A percentile compares a stretch with the other conserved stretches of the same genome.
Conservation (phyloP, 1,284 basidiomycete species). For the Dichomitus squalens region DNA sequence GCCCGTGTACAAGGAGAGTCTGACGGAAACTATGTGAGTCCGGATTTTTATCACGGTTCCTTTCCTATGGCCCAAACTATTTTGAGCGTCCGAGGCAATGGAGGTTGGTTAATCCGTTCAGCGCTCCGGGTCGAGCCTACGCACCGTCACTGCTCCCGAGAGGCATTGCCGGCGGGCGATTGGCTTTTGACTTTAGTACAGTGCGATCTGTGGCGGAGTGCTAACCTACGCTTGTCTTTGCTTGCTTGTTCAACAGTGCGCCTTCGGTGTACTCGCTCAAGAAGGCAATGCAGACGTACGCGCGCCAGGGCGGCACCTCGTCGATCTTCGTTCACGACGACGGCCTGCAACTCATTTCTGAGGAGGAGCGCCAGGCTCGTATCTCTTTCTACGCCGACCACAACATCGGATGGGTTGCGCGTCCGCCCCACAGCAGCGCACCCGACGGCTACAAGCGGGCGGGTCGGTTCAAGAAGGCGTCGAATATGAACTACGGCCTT, state of each 20-base stretch:
- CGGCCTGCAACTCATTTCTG: slow-evolving; percentile 50
- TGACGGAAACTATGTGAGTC: slow-evolving; percentile 67
- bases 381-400: slow-evolving; percentile 54
- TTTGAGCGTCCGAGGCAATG: neutral
- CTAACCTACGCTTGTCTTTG: neutral
- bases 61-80: neutral
- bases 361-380: slow-evolving; percentile 39
- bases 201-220: slow-evolving; percentile 5
- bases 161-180: neutral
- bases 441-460: slow-evolving; percentile 53
- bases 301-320: slow-evolving; percentile 79
- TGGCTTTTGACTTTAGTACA: slow-evolving; percentile 6
- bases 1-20: slow-evolving; percentile 82
- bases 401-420: slow-evolving; percentile 57
- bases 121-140: neutral
- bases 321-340: slow-evolving; percentile 80
- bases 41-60: neutral
- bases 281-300: slow-evolving; percentile 86
- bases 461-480: slow-evolving; percentile 64
- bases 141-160: neutral
- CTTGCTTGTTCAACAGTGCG: slow-evolving; percentile 39
- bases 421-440: slow-evolving; percentile 47
- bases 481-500: slow-evolving; percentile 62
- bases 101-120: neutral
- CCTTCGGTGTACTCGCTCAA: slow-evolving; percentile 83